These are phyloP conservation scores for Tuber calosporum DNA, from an alignment of 495 filamentous ascomycete genomes.

Conservation along the genomic window DNA sequence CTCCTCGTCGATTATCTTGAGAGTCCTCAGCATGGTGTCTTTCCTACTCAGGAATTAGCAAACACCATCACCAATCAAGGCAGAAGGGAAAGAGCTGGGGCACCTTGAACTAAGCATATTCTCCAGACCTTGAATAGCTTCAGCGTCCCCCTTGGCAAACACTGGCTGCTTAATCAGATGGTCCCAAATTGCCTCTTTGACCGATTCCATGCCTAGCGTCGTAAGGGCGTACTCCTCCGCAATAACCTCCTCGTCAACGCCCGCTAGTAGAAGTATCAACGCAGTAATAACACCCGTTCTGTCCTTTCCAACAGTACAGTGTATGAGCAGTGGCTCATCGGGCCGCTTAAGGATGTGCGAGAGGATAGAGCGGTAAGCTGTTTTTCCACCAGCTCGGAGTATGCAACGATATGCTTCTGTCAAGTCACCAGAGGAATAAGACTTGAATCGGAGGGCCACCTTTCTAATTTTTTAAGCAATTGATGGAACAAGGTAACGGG, in stretches of 20 bases:
- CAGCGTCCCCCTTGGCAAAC: constrained; percentile 36
- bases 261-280: constrained; percentile 53
- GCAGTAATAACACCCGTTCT: constrained; percentile 59
- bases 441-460: constrained; percentile 21
- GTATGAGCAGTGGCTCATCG: constrained; percentile 47
- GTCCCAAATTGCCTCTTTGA: constrained; percentile 45
- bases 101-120: constrained; percentile 51
- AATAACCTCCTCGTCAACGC: constrained; percentile 52
- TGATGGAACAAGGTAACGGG: not conserved
- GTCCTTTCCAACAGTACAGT: constrained; percentile 60
- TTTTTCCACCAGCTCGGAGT: constrained; percentile 36
- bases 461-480: constrained; percentile 13
- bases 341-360: constrained; percentile 36
- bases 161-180: constrained; percentile 21
- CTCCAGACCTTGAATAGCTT: constrained; percentile 43
- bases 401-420: constrained; percentile 40
- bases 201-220: constrained; percentile 47
- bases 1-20: constrained; percentile 49
- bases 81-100: constrained; percentile 28
- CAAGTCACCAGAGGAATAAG: constrained; percentile 42
- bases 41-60: constrained; percentile 43
- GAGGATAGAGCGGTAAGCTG: constrained; percentile 44
- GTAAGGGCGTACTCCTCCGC: constrained; percentile 59
- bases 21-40: constrained; percentile 51
- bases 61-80: constrained; percentile 4